Conservation (phyloP, 192 early-diverging fungal genomes). For the Rhizophagus sp. region DNA sequence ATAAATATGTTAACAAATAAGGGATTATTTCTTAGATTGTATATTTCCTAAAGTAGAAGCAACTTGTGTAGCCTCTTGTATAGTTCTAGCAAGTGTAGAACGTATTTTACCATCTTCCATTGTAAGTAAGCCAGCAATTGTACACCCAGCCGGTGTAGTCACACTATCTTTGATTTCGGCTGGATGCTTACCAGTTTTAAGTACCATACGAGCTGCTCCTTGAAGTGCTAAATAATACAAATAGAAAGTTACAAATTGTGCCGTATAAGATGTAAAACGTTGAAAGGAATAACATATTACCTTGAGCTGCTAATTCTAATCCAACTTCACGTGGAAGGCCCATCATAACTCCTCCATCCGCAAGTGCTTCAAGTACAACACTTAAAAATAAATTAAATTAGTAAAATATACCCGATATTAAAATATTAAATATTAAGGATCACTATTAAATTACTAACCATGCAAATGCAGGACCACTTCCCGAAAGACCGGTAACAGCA, state of each 20-base stretch:
- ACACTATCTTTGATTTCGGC: conserved; percentile 57
- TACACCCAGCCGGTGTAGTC: conserved; percentile 57
- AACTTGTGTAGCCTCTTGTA: conserved; percentile 54
- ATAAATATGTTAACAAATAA: not conserved
- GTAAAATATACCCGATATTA: not conserved
- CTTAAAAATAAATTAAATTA: conserved; percentile 25
- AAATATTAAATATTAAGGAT: not conserved
- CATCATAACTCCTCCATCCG: conserved; percentile 63
- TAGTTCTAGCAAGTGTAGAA: conserved; percentile 53
- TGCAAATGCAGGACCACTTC: conserved; percentile 57
- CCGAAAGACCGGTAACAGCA: conserved; percentile 52
- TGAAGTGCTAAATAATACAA: conserved; percentile 39
- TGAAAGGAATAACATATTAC: conserved; percentile 28
- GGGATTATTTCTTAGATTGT: conserved; percentile 18
- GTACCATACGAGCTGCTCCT: conserved; percentile 56
- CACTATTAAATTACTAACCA: conserved; percentile 35
- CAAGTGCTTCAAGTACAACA: conserved; percentile 55
- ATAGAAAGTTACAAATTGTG: too few relatives aligned
- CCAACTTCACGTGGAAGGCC: conserved; percentile 56
- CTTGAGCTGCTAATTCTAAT: conserved; percentile 55
- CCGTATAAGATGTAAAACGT: not conserved
- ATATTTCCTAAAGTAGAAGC: conserved; percentile 48
- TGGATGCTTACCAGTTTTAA: conserved; percentile 51
- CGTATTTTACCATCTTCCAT: conserved; percentile 62
- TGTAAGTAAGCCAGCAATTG: conserved; percentile 55